Evolutionary conservation across 1,139 yeast species (phyloP), one percentile per base, ranked within the genome.

Genomic region (Suzukiozyma palmioleophila): DNA sequence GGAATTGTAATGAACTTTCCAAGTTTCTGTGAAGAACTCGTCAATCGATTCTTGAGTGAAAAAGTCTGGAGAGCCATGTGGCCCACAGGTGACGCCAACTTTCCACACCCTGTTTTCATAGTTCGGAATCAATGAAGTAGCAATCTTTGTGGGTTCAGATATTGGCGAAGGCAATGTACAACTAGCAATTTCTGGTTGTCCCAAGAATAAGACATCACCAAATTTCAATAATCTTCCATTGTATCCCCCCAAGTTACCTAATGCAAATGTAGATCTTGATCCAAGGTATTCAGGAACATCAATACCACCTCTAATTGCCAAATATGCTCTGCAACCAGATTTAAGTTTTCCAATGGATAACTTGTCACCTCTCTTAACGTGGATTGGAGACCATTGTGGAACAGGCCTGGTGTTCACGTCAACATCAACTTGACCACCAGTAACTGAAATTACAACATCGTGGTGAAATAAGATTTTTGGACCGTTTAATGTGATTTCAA

Each of bases 1-100:
- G 31, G 97, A 89, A 66, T 92, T 92, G 71, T 92, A 92, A 60
- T 92, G 97, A 36, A 90, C 90, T 63, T 89, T 90, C 97, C 97
- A 90, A 47, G 78, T 77, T 39, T 80, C 75, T 5, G 70, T 54
- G 57, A 90, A 88, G 64, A 92, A 89, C 40, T 82, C 84, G 28
- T 73, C 69, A 28, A 88, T 79, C 11, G 86, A 78, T 54, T 85
- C 95, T n/a, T 73, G 63, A 43, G 77, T 75, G 71, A 92, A 90
- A 63, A 89, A 88, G 60, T 92, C 97, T 21, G 97, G 97, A 8
- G 96, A 80, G 1, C 97, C 97, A 59, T 92, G 97, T 25, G 97
- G 97, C 40, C 97, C 98, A 62, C 95, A 84, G 21, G 96, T 87
- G 36, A 89, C 97, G 53, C 90, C 96, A 46, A 92, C 90, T 39